Evolutionary conservation across 2,329 filamentous ascomycete species (phyloP), one percentile per base, ranked within the genome.

Genomic region (Beauveria australis): DNA sequence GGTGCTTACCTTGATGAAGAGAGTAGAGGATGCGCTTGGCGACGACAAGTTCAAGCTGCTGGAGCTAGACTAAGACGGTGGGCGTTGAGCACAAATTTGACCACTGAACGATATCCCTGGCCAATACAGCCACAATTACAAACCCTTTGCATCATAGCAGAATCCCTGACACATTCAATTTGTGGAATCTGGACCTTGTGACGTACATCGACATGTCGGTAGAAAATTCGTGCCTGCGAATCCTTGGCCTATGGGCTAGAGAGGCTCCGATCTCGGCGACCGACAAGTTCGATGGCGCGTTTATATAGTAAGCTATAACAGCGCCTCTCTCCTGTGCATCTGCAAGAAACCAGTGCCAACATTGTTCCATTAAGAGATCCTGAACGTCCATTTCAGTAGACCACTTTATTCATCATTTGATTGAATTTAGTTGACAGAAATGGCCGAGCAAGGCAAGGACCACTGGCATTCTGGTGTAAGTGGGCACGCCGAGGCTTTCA

Each of bases 1-100:
- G 76, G 90, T 96, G 0, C 74, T 96, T 54, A 85, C 87, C 0
- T 80, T 88, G 16, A 96, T 96, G 91, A 81, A 87, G 73, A 81
- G 82, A 59, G 80, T 96, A 3, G 91, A 96, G 73, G 81, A 86
- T 63, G 89, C 89, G 0, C 73, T 96, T 24, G 88, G 79, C 0
- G 75, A 81, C 9, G 75, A 81, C 24, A 81, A 75, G 67, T 85
- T 84, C 64, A 64, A 76, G 63, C 70, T 81, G 10, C 68, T 86
- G 54, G 78, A 80, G 26, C 66, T 81, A 61, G 78, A 80, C 56
- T 79, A 67, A 22, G 44, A 43, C 28, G 6, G 14, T 1, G 9
- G 30, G 30, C 40, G 37, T 43, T 40, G 24, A 19, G 37, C 51
- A 16, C 3, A 28, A 22, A 30, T 19, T 54, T 9, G 16, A 43